Evolutionary conservation across 495 filamentous ascomycete species (phyloP), one percentile per base, ranked within the genome.

Genomic region (Thozetella sp.): DNA sequence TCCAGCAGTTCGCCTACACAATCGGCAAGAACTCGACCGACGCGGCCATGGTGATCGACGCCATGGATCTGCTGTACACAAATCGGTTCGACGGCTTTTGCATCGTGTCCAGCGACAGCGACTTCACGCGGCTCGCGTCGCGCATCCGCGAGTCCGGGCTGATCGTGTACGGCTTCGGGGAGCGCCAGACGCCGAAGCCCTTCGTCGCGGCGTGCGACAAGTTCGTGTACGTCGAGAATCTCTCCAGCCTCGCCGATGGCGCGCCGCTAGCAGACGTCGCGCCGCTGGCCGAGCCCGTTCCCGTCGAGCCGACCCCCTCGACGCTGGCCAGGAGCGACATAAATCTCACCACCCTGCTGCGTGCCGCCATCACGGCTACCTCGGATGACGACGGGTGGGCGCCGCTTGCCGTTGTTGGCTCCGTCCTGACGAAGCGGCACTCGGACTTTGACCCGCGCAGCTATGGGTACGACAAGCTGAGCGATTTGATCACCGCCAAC

Each of bases 371-470:
- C 1, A 55, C 57, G 25, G 50, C 51, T 3, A 25, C 50, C n/a
- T 64, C 58, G n/a, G 43, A 58, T 22, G 43, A 64, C 2, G 62
- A 61, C 11, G 58, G 58, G 2, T 56, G 58, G 58, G 58, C 58
- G 2, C 22, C 25, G 6, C 59, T 65, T 20, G 56, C 58, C 9
- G 40, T 53, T 22, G 63, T 65, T 11, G 51, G 46, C 19, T 2
- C 11, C 6, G 25, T 65, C 17, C 76, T 55, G 73, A 71, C 53
- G 69, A 72, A 51, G 63, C 67, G 53, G 60, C 65, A 26, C 56
- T 62, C 25, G 30, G 55, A 51, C 57, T 63, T 62, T 57, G 70
- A 62, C 50, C 55, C 22, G 43, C 62, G 24, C 56, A 71, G 22
- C 56, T 66, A 53, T 54, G 57, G 55, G 65, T 70, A 54, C 61